Evolutionary conservation across 306 rosid genomes (phyloP).

Genomic region (Medicago lupulina): DNA sequence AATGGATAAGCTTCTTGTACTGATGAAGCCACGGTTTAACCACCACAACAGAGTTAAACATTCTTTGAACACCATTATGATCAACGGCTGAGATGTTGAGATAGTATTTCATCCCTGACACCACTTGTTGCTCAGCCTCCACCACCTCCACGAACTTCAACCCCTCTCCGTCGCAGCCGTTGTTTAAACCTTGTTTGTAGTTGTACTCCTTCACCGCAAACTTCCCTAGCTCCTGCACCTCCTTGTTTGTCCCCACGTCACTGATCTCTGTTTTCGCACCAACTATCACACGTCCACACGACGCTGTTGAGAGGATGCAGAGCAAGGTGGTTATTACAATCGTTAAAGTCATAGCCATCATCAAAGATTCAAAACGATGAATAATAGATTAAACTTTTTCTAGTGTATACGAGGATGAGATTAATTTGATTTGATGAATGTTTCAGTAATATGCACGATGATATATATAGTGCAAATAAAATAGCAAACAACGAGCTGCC

Average conservation of each 20-base stretch:
- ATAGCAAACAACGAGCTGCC: constrained; percentile 17
- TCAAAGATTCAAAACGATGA: neutral
- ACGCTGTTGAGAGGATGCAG: constrained; percentile 8
- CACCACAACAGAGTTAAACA: constrained; percentile 66
- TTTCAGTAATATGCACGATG: neutral
- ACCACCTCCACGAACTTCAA: constrained; percentile 67
- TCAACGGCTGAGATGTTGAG: constrained; percentile 51
- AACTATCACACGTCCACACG: constrained; percentile 47
- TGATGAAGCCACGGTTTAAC: constrained; percentile 68
- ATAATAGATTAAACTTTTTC: neutral
- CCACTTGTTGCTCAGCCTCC: constrained; percentile 80
- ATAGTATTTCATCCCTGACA: constrained; percentile 71
- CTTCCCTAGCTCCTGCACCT: constrained; percentile 76
- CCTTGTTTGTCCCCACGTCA: constrained; percentile 63
- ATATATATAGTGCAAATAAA: neutral
- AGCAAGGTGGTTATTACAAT: constrained; percentile 30
- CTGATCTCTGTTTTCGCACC: constrained; percentile 58
- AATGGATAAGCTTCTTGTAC: constrained; percentile 60
- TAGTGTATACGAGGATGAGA: neutral
- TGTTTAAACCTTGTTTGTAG: neutral
- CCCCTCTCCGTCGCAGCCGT: constrained; percentile 28
- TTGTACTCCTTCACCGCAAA: constrained; percentile 84
- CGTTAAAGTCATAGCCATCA: constrained; percentile 35
- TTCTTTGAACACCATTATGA: constrained; percentile 42
- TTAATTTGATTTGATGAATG: neutral